phyloP scores from a whole-genome alignment of 2,329 filamentous ascomycete species.

The Penicillium palitans region DNA sequence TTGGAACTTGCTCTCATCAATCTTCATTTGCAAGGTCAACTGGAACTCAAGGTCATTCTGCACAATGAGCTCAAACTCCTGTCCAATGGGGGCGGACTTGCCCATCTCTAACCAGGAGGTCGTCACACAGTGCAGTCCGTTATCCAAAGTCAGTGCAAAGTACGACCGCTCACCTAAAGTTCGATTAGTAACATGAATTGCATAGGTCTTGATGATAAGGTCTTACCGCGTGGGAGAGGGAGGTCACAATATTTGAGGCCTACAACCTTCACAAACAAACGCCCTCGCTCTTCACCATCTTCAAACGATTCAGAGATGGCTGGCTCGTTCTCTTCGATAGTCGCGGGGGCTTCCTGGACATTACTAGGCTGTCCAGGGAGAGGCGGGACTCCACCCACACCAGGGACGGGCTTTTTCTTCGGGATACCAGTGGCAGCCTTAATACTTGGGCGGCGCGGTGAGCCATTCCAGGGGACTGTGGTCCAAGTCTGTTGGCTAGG shows the following conservation, averaged over 20 bases:
- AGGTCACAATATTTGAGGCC: constrained; percentile 90
- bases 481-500: constrained; percentile 88
- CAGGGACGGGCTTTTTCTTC: constrained; percentile 61
- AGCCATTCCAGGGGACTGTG: constrained; percentile 94
- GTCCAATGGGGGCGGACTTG: constrained; percentile 88
- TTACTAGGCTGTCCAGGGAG: constrained; percentile 87
- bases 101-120: constrained; percentile 93
- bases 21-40: constrained; percentile 91
- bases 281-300: constrained; percentile 81
- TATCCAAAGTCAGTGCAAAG: constrained; percentile 97
- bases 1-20: constrained; percentile 73
- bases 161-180: constrained; percentile 76
- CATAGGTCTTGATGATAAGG: neutral
- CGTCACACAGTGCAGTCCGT: constrained; percentile 95
- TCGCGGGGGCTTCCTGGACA: constrained; percentile 61
- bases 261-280: constrained; percentile 97
- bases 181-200: constrained; percentile 26
- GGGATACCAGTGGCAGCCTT: constrained; percentile 59
- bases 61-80: constrained; percentile 97
- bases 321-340: constrained; percentile 69
- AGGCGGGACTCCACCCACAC: constrained; percentile 74
- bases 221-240: constrained; percentile 82
- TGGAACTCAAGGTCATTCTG: constrained; percentile 99
- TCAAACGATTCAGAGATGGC: constrained; percentile 62
- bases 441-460: constrained; percentile 66